Evolutionary conservation across 495 filamentous ascomycete species (phyloP).

Genomic region (Penicillium chermesinum): DNA sequence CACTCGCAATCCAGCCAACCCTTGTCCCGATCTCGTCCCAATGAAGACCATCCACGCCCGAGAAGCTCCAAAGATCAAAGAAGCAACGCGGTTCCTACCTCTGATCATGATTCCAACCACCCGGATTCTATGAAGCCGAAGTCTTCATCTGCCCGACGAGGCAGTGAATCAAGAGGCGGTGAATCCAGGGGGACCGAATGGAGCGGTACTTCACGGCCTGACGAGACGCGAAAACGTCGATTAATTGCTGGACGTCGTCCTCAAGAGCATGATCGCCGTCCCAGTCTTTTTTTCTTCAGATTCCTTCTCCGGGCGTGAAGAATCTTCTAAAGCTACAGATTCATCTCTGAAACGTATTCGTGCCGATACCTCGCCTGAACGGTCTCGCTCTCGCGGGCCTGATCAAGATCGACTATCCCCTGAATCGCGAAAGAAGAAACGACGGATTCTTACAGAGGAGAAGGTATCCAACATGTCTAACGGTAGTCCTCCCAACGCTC

Average conservation of each 20-base stretch:
- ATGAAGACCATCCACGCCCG: neutral
- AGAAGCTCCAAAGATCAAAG: neutral
- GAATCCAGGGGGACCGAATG: too few species aligned
- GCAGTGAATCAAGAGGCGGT: conserved; percentile 29
- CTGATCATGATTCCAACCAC: conserved; percentile 27
- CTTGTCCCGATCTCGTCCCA: conserved; percentile 12
- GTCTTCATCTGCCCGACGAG: conserved; percentile 23
- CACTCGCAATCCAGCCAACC: conserved; percentile 26
- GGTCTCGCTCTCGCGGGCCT: conserved; percentile 48
- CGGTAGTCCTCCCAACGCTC: conserved; percentile 28
- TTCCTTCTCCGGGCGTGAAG: conserved; percentile 38
- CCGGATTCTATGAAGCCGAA: conserved; percentile 25
- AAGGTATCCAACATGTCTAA: conserved; percentile 30
- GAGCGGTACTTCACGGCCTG: too few species aligned
- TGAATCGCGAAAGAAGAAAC: conserved; percentile 45
- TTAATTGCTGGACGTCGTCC: conserved; percentile 43
- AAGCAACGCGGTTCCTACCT: conserved; percentile 20
- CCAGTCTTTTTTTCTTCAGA: conserved; percentile 41
- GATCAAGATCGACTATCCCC: conserved; percentile 33
- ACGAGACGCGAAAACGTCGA: conserved; percentile 39
- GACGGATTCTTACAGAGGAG: conserved; percentile 43
- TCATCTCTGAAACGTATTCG: conserved; percentile 57
- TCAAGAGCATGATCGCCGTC: conserved; percentile 33
- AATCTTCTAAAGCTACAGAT: conserved; percentile 20
- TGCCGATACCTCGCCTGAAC: conserved; percentile 61